Conservation (phyloP, 257 asterid species). For the Solanum chiquidenum region DNA sequence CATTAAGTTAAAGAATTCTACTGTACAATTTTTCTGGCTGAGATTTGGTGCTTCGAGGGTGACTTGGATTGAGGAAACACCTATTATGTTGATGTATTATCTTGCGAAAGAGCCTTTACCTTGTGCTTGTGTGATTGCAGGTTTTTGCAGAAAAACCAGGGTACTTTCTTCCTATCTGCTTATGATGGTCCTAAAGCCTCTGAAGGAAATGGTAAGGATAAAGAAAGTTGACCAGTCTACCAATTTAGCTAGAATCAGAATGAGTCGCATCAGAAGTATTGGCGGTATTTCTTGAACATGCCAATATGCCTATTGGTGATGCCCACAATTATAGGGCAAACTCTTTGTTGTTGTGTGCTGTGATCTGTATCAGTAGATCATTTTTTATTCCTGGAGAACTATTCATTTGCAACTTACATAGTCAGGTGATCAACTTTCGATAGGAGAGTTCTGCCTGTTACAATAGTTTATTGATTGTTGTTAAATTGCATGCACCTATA, state of each 20-base stretch:
- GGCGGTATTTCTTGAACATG: constrained; percentile 2
- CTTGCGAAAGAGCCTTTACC: not conserved
- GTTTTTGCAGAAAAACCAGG: constrained; percentile 71
- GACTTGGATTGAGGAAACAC: not conserved
- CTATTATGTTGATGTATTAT: not conserved
- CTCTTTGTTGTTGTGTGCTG: not conserved
- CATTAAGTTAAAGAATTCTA: not conserved
- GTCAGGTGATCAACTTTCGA: not conserved
- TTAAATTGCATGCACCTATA: not conserved
- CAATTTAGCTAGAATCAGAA: constrained; percentile 8
- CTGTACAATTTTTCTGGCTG: not conserved
- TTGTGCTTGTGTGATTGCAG: constrained; percentile 24
- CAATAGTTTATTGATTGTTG: not conserved
- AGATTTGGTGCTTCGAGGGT: not conserved
- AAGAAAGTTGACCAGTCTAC: constrained; percentile 25
- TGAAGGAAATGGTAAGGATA: constrained; percentile 47
- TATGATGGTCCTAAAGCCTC: constrained; percentile 47
- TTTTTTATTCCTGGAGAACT: not conserved
- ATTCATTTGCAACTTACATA: not conserved
- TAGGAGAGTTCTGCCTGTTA: not conserved
- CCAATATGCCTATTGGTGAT: constrained; percentile 4
- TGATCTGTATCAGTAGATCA: not conserved
- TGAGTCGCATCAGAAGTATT: constrained; percentile 4
- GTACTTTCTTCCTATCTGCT: constrained; percentile 46
- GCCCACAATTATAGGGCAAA: not conserved